These are phyloP conservation scores for Takashimella koratensis DNA, from an alignment of 1,284 basidiomycete genomes.

Conservation along the genomic window DNA sequence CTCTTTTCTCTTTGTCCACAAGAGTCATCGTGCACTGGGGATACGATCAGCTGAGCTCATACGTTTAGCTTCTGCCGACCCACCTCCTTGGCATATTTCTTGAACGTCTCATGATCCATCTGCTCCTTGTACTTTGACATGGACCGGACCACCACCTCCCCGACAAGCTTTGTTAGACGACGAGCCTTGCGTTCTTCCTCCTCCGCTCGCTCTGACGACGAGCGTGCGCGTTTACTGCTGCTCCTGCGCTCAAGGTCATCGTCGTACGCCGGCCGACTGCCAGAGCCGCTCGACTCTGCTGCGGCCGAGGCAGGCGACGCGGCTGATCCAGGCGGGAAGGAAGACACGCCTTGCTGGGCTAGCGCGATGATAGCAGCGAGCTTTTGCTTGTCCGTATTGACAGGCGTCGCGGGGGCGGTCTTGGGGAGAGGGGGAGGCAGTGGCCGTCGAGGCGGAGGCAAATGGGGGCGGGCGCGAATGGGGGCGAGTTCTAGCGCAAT, in stretches of 20 bases:
- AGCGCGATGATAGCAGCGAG: slow-evolving; percentile 50
- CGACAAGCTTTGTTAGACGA: slow-evolving; percentile 74
- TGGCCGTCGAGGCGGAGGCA: slow-evolving; percentile 21
- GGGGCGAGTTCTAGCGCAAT: slow-evolving; percentile 35
- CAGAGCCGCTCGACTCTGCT: slow-evolving; percentile 31
- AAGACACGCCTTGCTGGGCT: slow-evolving; percentile 28
- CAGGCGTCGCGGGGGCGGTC: slow-evolving; percentile 16
- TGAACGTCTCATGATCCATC: slow-evolving; percentile 83
- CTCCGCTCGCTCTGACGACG: slow-evolving; percentile 31
- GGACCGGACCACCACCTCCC: slow-evolving; percentile 80
- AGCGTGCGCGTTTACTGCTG: slow-evolving; percentile 36
- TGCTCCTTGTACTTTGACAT: slow-evolving; percentile 84
- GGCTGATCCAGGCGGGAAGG: not conserved
- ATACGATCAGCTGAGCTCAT: too few relatives aligned
- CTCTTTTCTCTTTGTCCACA: slow-evolving; percentile 89
- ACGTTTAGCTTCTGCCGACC: slow-evolving; percentile 23
- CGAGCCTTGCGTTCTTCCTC: slow-evolving; percentile 66
- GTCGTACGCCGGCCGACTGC: slow-evolving; percentile 15
- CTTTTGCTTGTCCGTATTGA: slow-evolving; percentile 12
- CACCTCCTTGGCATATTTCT: slow-evolving; percentile 93
- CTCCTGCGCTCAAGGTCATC: slow-evolving; percentile 27
- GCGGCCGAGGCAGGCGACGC: slow-evolving; percentile 38
- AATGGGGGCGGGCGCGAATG: slow-evolving; percentile 17
- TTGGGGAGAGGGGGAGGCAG: slow-evolving; percentile 9
- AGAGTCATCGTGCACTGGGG: slow-evolving; percentile 70